Conservation (phyloP, 1,139 yeast genomes). For the Kodamaea ohmeri region DNA sequence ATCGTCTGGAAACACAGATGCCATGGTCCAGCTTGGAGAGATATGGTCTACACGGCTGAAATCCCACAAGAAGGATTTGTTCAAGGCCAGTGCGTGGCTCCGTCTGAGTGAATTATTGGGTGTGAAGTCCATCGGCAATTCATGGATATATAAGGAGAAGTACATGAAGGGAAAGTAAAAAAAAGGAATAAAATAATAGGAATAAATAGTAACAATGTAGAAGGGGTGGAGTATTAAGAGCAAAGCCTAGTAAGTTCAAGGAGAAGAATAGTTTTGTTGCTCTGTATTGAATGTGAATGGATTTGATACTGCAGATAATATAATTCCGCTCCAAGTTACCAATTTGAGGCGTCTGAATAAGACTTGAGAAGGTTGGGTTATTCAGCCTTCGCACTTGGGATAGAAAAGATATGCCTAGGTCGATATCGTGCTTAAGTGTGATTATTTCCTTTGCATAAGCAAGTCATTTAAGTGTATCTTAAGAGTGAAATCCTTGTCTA, state of each 20-base stretch:
- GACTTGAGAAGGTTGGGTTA: no score
- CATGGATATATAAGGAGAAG: constrained; percentile 77
- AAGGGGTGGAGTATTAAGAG: not conserved
- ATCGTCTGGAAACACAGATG: constrained; percentile 64
- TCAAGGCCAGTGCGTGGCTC: constrained; percentile 69
- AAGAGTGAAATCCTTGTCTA: no score
- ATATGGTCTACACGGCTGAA: constrained; percentile 62
- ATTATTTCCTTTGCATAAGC: no score
- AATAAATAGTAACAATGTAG: not conserved
- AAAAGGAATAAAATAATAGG: not conserved
- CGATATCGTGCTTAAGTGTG: no score
- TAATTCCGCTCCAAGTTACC: no score
- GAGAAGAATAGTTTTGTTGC: no score
- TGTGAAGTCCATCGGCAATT: constrained; percentile 62
- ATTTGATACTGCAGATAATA: no score
- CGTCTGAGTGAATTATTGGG: constrained; percentile 67
- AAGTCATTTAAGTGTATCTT: not conserved
- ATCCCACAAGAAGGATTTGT: constrained; percentile 54
- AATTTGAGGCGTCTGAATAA: no score
- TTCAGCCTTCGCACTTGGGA: no score
- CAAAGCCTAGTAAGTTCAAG: no score
- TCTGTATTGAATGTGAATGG: no score
- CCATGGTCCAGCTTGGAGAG: constrained; percentile 71
- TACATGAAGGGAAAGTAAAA: constrained; percentile 34
- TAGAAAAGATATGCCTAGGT: no score